Conservation (phyloP, 2,329 filamentous ascomycete genomes). For the Fusarium sp. region DNA sequence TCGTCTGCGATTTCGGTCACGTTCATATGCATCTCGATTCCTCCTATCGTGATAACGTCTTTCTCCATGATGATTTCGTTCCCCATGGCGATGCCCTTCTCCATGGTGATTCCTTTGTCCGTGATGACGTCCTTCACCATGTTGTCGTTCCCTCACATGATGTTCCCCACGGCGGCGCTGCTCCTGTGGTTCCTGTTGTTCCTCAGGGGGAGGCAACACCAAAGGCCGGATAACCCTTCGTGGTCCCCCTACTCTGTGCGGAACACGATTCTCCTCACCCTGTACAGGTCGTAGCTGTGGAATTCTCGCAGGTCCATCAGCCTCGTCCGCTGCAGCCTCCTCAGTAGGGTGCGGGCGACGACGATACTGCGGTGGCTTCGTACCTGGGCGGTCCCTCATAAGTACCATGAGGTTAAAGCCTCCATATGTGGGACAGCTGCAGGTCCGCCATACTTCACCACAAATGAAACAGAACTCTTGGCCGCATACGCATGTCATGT, state of each 20-base stretch:
- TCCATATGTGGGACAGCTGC: conserved; percentile 43
- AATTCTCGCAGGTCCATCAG: background rate
- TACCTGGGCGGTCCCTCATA: conserved; percentile 20
- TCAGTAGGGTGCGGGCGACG: background rate
- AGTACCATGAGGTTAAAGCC: conserved; percentile 12
- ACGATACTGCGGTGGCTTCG: conserved; percentile 32
- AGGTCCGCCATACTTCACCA: conserved; percentile 54
- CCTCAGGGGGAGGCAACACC: background rate
- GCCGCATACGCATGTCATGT: conserved; percentile 55
- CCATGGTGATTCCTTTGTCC: background rate
- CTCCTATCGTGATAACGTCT: background rate
- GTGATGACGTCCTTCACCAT: background rate
- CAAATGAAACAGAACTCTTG: conserved; percentile 63
- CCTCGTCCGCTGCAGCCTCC: background rate
- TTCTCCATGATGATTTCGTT: background rate
- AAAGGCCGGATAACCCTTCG: conserved; percentile 1
- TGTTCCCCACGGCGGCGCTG: background rate
- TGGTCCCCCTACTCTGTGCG: background rate
- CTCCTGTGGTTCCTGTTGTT: background rate
- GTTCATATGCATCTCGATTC: background rate
- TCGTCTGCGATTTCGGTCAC: background rate
- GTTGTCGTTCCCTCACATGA: too few species aligned
- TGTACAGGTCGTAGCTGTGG: conserved; percentile 26
- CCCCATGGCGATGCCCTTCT: background rate
- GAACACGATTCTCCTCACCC: conserved; percentile 8